A percentile compares a stretch with the other conserved stretches of the same genome.
These are phyloP conservation scores for Pseudocercospora musae DNA, from an alignment of 2,329 filamentous ascomycete species.

Conservation along the genomic window DNA sequence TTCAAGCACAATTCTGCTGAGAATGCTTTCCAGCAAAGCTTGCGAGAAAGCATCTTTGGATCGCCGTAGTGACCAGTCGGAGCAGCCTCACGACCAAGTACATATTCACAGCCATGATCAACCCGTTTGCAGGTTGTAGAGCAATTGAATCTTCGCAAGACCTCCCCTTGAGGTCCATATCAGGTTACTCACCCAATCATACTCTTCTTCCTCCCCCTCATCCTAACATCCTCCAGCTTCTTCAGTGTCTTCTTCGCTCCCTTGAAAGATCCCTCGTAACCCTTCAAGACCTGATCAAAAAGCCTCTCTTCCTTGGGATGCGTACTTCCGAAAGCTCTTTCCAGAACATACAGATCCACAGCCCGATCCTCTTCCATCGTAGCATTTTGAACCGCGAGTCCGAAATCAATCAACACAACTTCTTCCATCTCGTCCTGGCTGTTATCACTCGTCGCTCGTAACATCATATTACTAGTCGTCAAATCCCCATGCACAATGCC, in stretches of 20 bases:
- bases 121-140: not conserved
- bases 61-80: not conserved
- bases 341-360: conserved; percentile 92
- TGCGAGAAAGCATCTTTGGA: not conserved
- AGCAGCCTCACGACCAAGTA: not conserved
- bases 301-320: conserved; percentile 84
- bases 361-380: conserved; percentile 86
- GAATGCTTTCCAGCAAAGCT: not conserved
- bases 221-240: conserved; percentile 84
- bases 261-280: conserved; percentile 72
- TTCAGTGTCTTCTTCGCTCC: conserved; percentile 71
- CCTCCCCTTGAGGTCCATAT: not conserved
- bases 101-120: not conserved
- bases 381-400: conserved; percentile 71
- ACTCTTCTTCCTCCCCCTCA: conserved; percentile 92
- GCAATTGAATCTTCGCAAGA: not conserved
- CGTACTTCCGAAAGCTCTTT: conserved; percentile 90
- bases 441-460: conserved; percentile 43
- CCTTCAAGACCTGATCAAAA: conserved; percentile 72
- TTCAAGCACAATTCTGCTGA: not conserved
- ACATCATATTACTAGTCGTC: conserved; percentile 96
- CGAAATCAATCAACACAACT: conserved; percentile 76
- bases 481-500: conserved; percentile 92
- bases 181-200: conserved; percentile 73
- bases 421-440: not conserved